Evolutionary conservation across 1,139 yeast genomes (phyloP).

Genomic region (Kodamaea suecica): DNA sequence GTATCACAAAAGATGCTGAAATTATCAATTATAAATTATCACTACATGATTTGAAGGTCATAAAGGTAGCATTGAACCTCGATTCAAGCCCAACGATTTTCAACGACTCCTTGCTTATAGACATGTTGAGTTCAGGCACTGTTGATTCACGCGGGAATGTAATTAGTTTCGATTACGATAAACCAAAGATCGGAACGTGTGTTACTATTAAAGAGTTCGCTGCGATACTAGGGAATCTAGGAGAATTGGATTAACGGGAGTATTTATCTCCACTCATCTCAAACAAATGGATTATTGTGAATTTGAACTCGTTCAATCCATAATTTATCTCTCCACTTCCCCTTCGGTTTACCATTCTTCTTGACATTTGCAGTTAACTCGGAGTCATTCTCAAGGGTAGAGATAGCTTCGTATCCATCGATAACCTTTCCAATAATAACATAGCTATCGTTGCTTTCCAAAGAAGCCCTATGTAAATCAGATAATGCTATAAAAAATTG

Average conservation of each 20-base stretch:
- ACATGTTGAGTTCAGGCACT: slow-evolving; percentile 42
- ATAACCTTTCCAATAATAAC: slow-evolving; percentile 19
- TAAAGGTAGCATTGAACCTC: slow-evolving; percentile 29
- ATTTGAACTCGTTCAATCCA: slow-evolving; percentile 21
- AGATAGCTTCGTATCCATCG: slow-evolving; percentile 21
- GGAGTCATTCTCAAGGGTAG: slow-evolving; percentile 13
- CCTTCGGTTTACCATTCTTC: slow-evolving; percentile 21
- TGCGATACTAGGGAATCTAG: slow-evolving; percentile 40
- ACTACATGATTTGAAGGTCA: slow-evolving; percentile 31
- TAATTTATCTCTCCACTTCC: slow-evolving; percentile 18
- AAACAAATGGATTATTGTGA: slow-evolving; percentile 19
- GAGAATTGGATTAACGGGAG: slow-evolving; percentile 34
- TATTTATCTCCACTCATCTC: neutral
- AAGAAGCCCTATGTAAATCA: slow-evolving; percentile 12
- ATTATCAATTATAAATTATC: slow-evolving; percentile 22
- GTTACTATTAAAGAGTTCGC: slow-evolving; percentile 43
- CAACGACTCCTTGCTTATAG: slow-evolving; percentile 38
- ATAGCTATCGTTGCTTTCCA: slow-evolving; percentile 13
- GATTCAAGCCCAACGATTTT: slow-evolving; percentile 20
- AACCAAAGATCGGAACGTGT: slow-evolving; percentile 26
- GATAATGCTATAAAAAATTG: slow-evolving; percentile 24
- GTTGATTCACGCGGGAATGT: slow-evolving; percentile 29
- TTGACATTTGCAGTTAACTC: slow-evolving; percentile 9
- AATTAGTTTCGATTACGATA: slow-evolving; percentile 30
- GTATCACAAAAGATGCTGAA: slow-evolving; percentile 5